Evolutionary conservation across 352 stramenopile species (phyloP).

Genomic region (Pythium insidiosum): DNA sequence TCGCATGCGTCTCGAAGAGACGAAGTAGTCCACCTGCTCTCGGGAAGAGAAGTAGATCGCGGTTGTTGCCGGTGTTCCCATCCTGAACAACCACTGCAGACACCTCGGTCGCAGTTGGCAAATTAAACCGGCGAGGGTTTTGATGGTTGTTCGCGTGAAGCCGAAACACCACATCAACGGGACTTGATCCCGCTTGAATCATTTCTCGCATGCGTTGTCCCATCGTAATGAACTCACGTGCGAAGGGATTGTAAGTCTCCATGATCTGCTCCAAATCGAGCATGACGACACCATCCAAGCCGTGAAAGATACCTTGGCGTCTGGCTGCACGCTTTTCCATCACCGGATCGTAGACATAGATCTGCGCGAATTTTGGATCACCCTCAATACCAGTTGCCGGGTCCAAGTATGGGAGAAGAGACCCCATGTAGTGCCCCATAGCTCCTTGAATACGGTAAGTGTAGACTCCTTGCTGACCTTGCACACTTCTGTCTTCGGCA

Average conservation of each 20-base stretch:
- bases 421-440: slow-evolving; percentile 3
- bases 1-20: slow-evolving; percentile 3
- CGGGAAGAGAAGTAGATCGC: slow-evolving; percentile 3
- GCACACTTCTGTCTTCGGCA: too few species aligned
- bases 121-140: background rate
- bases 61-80: slow-evolving; percentile 1
- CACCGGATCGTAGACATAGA: slow-evolving; percentile 5
- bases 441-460: slow-evolving; percentile 1
- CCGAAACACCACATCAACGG: background rate
- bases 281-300: background rate
- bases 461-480: background rate
- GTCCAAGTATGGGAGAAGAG: background rate
- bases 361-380: slow-evolving; percentile 2
- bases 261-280: slow-evolving; percentile 5
- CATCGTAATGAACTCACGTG: slow-evolving; percentile 1
- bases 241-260: slow-evolving; percentile 2
- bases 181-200: background rate
- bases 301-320: background rate
- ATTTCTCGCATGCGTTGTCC: background rate
- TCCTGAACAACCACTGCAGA: slow-evolving; percentile 1
- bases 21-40: background rate
- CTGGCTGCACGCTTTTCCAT: background rate
- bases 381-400: background rate
- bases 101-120: background rate
- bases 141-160: background rate